A percentile compares a stretch with the other conserved stretches of the same genome.
These are phyloP conservation scores for Pelargonium australe DNA, from an alignment of 441 rosid species.

Conservation along the genomic window DNA sequence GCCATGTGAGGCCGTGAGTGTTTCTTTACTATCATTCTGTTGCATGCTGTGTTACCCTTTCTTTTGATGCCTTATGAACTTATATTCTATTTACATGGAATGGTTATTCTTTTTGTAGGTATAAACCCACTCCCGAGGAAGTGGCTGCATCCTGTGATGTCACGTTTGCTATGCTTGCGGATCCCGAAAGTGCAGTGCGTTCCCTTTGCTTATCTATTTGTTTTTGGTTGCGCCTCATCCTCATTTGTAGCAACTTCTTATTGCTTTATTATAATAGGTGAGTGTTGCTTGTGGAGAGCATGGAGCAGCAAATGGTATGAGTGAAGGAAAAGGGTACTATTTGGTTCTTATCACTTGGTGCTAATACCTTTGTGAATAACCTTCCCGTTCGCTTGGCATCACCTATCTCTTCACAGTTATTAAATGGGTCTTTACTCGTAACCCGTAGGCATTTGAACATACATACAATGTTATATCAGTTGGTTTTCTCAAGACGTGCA, in stretches of 20 bases:
- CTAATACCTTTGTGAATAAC: too few relatives aligned
- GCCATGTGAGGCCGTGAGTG: too few relatives aligned
- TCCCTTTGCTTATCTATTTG: constrained; percentile 21
- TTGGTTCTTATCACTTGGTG: constrained; percentile 14
- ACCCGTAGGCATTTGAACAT: too few relatives aligned
- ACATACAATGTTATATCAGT: too few relatives aligned
- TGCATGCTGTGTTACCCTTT: too few relatives aligned
- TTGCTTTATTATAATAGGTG: constrained; percentile 35
- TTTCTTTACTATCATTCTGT: too few relatives aligned
- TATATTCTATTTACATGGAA: neutral
- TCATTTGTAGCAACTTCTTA: constrained; percentile 17
- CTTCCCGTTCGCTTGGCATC: neutral
- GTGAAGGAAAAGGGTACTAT: constrained; percentile 82
- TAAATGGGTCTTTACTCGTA: too few relatives aligned
- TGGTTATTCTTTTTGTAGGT: constrained; percentile 35
- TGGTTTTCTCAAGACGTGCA: too few relatives aligned
- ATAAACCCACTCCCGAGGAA: constrained; percentile 74
- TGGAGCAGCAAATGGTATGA: constrained; percentile 69
- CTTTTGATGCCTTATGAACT: neutral
- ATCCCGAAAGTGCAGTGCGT: constrained; percentile 97
- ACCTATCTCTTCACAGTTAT: neutral
- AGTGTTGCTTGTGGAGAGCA: constrained; percentile 83
- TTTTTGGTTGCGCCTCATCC: constrained; percentile 14
- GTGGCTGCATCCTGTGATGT: constrained; percentile 79
- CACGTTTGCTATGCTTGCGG: constrained; percentile 89